Evolutionary conservation across 164 flowering plant species (phyloP).

Genomic region (Vitis riparia): DNA sequence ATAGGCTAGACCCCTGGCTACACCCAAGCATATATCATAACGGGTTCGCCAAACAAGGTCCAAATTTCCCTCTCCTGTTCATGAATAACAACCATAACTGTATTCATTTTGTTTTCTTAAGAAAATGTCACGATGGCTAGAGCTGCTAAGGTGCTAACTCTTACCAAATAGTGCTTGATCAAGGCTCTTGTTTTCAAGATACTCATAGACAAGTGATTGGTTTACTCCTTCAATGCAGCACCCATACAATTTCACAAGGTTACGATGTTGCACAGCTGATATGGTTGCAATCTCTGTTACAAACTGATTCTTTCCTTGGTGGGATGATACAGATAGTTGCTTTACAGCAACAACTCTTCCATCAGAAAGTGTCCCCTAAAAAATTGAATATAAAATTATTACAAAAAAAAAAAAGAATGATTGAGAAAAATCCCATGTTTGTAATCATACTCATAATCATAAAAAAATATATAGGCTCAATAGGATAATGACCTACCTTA

Average conservation of each 20-base stretch:
- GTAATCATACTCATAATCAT: too few species aligned
- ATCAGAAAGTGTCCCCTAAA: slow-evolving; percentile 64
- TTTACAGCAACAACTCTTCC: slow-evolving; percentile 71
- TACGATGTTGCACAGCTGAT: slow-evolving; percentile 81
- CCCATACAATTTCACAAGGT: slow-evolving; percentile 78
- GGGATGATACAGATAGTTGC: slow-evolving; percentile 66
- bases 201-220: slow-evolving; percentile 76
- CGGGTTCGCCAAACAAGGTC: slow-evolving; percentile 62
- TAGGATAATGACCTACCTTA: slow-evolving; percentile 42
- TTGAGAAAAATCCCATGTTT: not conserved
- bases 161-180: slow-evolving; percentile 77
- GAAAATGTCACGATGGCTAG: not conserved
- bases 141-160: not conserved
- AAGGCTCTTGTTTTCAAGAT: slow-evolving; percentile 70
- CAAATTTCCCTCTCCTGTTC: slow-evolving; percentile 42
- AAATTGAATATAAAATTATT: too few species aligned
- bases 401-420: too few species aligned
- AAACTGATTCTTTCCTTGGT: slow-evolving; percentile 75
- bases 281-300: slow-evolving; percentile 74
- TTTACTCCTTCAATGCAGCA: slow-evolving; percentile 74
- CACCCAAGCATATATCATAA: slow-evolving; percentile 62
- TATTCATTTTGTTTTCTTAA: not conserved
- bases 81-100: slow-evolving; percentile 2
- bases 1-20: slow-evolving; percentile 75
- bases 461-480: too few species aligned